Base-by-base conservation (phyloP, 2,329 filamentous ascomycete species). In the Penicillium sp. region DNA sequence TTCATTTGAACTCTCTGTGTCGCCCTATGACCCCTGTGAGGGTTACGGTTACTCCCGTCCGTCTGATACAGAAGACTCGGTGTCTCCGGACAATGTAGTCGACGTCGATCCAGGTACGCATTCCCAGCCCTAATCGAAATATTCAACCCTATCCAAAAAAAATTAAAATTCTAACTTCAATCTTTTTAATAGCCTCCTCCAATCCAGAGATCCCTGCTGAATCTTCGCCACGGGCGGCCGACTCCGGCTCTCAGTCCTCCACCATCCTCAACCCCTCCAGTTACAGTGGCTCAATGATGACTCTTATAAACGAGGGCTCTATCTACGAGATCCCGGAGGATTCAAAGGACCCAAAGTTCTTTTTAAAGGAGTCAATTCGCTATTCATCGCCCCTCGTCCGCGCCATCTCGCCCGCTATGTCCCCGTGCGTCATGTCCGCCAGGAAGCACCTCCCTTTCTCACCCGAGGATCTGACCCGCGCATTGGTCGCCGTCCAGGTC, bases 401-500 rank as follows among this genome's bases (percentile, higher is more conserved):
- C 12, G 58, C 66, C 19, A 61, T 67, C 37, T 66, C 70, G 61
- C 42, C 65, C 47, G 48, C 58, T 59, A 10, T 57, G 30, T 56
- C 63, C 22, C 62, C 62, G 19, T 54, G 53, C 33, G 41, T 57
- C 16, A 53, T 66, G 42, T 61, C 67, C 9, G 56, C 61, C 40
- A 67, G 67, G 36, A 67, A 62, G 41, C 60, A 62, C 9, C 60
- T 68, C 45, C 69, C 71, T 4, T 73, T 75, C 47, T 56, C 67
- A 16, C 69, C 73, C 9, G 68, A 74, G 7, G 69, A 74, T 59
- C 62, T 75, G 61, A 60, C 66, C 28, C 68, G 69, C 52, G 73
- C 73, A 56, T 67, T 75, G 68, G 68, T 65, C 61, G 69, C 71
- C 49, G 67, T 74, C 48, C 69, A 69, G 56, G 64, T 73, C 52